A percentile compares a stretch with the other conserved stretches of the same genome.
Conservation (phyloP, 805 yeast genomes). For the Priceomyces haplophilus region DNA sequence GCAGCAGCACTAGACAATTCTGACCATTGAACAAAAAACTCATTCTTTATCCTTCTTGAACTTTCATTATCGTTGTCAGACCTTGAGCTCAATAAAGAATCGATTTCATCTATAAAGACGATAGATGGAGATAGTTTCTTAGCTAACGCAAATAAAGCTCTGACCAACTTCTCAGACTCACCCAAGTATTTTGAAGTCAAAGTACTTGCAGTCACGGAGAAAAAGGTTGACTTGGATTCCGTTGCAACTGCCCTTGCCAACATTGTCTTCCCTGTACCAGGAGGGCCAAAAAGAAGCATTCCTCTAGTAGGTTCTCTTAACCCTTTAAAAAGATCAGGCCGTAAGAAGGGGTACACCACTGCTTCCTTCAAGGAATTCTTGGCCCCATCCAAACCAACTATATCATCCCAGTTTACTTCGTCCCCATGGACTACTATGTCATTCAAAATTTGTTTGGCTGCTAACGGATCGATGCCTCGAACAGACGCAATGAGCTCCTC, state of each 20-base stretch:
- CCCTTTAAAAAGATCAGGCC: constrained; percentile 91
- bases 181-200: constrained; percentile 86
- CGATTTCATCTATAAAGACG: constrained; percentile 94
- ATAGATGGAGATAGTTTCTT: constrained; percentile 86
- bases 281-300: constrained; percentile 95
- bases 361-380: constrained; percentile 88
- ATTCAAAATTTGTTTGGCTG: constrained; percentile 81
- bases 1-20: constrained; percentile 83
- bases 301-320: constrained; percentile 93
- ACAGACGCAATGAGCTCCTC: constrained; percentile 43
- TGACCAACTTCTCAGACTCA: constrained; percentile 88
- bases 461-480: constrained; percentile 70
- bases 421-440: constrained; percentile 90
- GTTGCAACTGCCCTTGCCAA: constrained; percentile 95
- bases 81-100: constrained; percentile 79
- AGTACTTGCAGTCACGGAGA: constrained; percentile 86
- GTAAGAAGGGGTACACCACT: constrained; percentile 89
- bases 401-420: constrained; percentile 91
- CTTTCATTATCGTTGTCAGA: constrained; percentile 81
- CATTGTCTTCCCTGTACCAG: constrained; percentile 99
- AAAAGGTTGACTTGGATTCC: constrained; percentile 89
- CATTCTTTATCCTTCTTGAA: constrained; percentile 85
- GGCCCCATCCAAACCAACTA: constrained; percentile 89
- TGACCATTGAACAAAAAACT: constrained; percentile 92
- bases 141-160: constrained; percentile 83